Evolutionary conservation across 139 green algal genomes (phyloP).

Genomic region (Tetraselmis striata): DNA sequence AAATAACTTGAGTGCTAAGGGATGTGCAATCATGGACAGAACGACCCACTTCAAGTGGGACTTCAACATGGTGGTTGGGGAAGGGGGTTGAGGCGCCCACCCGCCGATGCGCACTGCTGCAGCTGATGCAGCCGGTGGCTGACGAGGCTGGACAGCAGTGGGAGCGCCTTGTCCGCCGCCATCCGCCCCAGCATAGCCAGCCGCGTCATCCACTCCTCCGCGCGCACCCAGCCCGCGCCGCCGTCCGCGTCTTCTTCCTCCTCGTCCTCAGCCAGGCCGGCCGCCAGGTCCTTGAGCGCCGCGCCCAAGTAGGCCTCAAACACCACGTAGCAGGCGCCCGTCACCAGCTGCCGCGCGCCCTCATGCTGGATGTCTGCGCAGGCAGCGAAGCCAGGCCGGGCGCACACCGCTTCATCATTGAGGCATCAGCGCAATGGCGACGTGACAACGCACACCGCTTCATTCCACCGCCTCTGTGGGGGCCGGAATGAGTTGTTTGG

Average conservation of each 20-base stretch:
- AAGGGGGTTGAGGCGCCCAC: too few species aligned
- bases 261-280: conserved; percentile 10
- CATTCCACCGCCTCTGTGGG: too few species aligned
- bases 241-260: conserved; percentile 49
- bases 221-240: conserved; percentile 12
- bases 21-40: background rate
- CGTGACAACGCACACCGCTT: too few species aligned
- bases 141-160: conserved; percentile 35
- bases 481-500: too few species aligned
- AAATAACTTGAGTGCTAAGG: too few species aligned
- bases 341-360: background rate
- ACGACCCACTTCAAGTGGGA: too few species aligned
- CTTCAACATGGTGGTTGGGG: too few species aligned
- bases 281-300: background rate
- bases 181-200: conserved; percentile 54
- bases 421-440: too few species aligned
- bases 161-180: conserved; percentile 29
- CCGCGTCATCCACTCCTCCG: conserved; percentile 52
- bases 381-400: too few species aligned
- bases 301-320: background rate
- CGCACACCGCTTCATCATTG: too few species aligned
- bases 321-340: background rate
- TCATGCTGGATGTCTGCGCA: background rate
- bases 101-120: conserved; percentile 15
- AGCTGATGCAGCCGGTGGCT: conserved; percentile 20